Base-by-base conservation (phyloP, 2,329 filamentous ascomycete species). In the Aspergillus phoenicis region DNA sequence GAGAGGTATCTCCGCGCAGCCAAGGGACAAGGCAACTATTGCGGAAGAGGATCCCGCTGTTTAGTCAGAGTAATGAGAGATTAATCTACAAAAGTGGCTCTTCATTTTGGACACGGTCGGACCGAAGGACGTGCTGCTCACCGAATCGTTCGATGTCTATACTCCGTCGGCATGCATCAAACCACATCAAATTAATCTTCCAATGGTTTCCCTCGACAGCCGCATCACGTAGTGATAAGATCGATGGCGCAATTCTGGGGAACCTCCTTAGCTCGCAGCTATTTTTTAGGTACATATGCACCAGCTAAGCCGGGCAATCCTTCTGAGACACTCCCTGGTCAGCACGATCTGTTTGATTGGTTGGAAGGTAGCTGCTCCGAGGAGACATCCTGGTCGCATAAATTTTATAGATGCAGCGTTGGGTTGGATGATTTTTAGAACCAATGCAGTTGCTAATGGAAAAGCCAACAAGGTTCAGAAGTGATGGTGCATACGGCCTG, bases 191-290 rank as follows among this genome's bases (percentile, higher is more conserved):
- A 48, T 11, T 10, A n/a, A 33, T 51, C 26, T 51, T 17, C 47
- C 26, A 51, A 51, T 51, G 24, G n/a, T n/a, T 33, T 17, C 47
- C 26, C 28, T 30, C 17, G 7, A 28, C 47, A 49, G 28, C n/a
- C 24, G 47, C 26, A n/a, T 17, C 24, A n/a, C 22, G 33, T 13
- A 28, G 61, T 51, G 62, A 68, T 66, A 68, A 71, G 71, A 70
- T 69, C 62, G 62, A 74, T 75, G 73, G 70, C 68, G 73, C 69
- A 71, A 75, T 74, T 71, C 70, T 64, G 53, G 53, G 39, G 53
- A 53, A 24, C 20, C 15, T 20, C 17, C 36, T 20, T 53, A 53
- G 51, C 17, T 38, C n/a, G 36, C 17, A 55, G 38, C 52, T 55
- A 43, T 24, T 49, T 17, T 24, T 51, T 51, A 51, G 47, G 28